Evolutionary conservation across 805 yeast genomes (phyloP).

Genomic region (Monosporozyma aquatica): DNA sequence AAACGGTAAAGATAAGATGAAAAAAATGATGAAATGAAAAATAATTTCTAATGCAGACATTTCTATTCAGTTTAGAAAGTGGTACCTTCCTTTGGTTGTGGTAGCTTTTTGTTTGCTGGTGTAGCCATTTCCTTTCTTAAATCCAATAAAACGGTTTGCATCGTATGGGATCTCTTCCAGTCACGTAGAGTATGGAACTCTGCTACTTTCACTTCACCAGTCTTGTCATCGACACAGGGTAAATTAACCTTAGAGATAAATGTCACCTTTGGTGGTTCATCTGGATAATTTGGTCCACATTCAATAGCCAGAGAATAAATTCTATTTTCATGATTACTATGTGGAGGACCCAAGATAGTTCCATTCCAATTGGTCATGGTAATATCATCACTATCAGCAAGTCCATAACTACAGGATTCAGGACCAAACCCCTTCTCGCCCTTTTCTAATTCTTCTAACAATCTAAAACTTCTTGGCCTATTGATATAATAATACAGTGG

Average conservation of each 20-base stretch:
- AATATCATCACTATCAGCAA: constrained; percentile 83
- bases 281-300: constrained; percentile 84
- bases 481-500: background rate
- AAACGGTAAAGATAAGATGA: background rate
- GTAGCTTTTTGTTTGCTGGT: constrained; percentile 68
- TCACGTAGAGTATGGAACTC: constrained; percentile 60
- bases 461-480: constrained; percentile 83
- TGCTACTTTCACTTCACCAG: constrained; percentile 45
- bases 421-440: constrained; percentile 98
- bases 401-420: constrained; percentile 92
- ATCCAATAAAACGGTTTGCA: constrained; percentile 88
- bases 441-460: constrained; percentile 91
- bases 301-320: constrained; percentile 75
- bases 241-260: constrained; percentile 80
- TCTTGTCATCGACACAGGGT: constrained; percentile 71
- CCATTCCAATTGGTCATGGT: constrained; percentile 96
- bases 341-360: constrained; percentile 96
- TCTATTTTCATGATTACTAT: constrained; percentile 80
- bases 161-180: constrained; percentile 87
- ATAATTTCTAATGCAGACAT: background rate
- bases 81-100: constrained; percentile 88
- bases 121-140: constrained; percentile 85
- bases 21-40: background rate
- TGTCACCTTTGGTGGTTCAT: constrained; percentile 72
- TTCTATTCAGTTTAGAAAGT: constrained; percentile 35